phyloP scores from a whole-genome alignment of 202 grass and related monocot species.

The Digitaria exilis region DNA sequence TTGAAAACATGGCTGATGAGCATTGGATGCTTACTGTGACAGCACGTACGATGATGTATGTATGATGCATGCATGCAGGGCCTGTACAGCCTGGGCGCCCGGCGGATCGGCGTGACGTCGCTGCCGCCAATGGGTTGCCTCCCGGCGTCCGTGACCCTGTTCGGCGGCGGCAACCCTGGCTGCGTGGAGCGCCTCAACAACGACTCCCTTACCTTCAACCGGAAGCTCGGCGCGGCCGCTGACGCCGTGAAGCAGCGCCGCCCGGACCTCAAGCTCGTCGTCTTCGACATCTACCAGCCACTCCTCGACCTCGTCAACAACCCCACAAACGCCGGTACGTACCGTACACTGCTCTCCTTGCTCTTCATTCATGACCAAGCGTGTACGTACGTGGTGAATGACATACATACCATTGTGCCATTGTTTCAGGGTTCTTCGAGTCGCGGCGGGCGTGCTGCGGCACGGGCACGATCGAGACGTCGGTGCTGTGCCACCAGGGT shows the following conservation, averaged over 20 bases:
- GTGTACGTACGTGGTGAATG: no score
- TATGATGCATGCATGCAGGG: constrained; percentile 27
- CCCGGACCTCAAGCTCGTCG: constrained; percentile 77
- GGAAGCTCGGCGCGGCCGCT: constrained; percentile 56
- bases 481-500: constrained; percentile 70
- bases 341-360: background rate
- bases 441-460: constrained; percentile 76
- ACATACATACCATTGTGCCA: no score
- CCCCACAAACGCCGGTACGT: constrained; percentile 63
- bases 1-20: no score
- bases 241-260: constrained; percentile 48
- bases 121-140: constrained; percentile 87
- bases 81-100: constrained; percentile 70
- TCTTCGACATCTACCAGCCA: constrained; percentile 90
- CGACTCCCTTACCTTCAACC: constrained; percentile 69
- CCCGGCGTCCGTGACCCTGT: constrained; percentile 74
- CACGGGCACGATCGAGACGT: constrained; percentile 91
- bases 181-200: constrained; percentile 79
- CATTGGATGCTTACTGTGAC: no score
- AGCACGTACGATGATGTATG: background rate
- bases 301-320: constrained; percentile 63
- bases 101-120: constrained; percentile 89
- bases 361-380: no score
- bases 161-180: constrained; percentile 43
- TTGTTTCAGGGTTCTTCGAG: constrained; percentile 77